phyloP scores from a whole-genome alignment of 768 basidiomycete genomes.

The Filobasidium floriforme region DNA sequence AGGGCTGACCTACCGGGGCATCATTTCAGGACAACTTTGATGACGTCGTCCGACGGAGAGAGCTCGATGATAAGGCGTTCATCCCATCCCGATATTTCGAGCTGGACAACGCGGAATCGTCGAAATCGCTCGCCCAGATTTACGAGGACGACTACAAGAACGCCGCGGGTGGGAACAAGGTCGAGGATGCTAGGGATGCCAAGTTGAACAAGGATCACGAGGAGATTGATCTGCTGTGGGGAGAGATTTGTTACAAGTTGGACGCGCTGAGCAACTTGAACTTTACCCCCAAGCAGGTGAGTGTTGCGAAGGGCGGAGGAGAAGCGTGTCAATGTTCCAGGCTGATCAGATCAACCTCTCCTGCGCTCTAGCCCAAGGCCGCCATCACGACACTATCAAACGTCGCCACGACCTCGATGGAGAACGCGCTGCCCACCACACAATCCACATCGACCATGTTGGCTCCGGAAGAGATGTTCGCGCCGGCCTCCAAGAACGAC shows the following conservation, averaged over 20 bases:
- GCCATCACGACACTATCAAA: slow-evolving; percentile 77
- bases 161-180: slow-evolving; percentile 54
- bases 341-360: background rate
- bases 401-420: slow-evolving; percentile 68
- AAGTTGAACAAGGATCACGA: slow-evolving; percentile 81
- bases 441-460: slow-evolving; percentile 69
- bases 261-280: slow-evolving; percentile 93
- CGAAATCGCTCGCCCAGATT: slow-evolving; percentile 84
- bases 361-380: slow-evolving; percentile 64
- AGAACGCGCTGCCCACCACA: slow-evolving; percentile 81
- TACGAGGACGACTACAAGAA: slow-evolving; percentile 88
- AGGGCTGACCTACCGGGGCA: background rate
- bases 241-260: slow-evolving; percentile 72
- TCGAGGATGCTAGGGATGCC: slow-evolving; percentile 72
- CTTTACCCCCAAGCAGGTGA: slow-evolving; percentile 85
- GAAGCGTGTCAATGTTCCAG: background rate
- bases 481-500: slow-evolving; percentile 50
- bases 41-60: slow-evolving; percentile 77
- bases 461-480: slow-evolving; percentile 84
- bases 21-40: slow-evolving; percentile 59
- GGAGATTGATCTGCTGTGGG: slow-evolving; percentile 76
- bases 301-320: slow-evolving; percentile 31
- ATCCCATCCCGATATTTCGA: slow-evolving; percentile 83
- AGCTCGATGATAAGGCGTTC: slow-evolving; percentile 76
- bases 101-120: slow-evolving; percentile 77